Evolutionary conservation across 1,139 yeast genomes (phyloP), one percentile per base, ranked within the genome.

Genomic region (Geotrichum reessii): DNA sequence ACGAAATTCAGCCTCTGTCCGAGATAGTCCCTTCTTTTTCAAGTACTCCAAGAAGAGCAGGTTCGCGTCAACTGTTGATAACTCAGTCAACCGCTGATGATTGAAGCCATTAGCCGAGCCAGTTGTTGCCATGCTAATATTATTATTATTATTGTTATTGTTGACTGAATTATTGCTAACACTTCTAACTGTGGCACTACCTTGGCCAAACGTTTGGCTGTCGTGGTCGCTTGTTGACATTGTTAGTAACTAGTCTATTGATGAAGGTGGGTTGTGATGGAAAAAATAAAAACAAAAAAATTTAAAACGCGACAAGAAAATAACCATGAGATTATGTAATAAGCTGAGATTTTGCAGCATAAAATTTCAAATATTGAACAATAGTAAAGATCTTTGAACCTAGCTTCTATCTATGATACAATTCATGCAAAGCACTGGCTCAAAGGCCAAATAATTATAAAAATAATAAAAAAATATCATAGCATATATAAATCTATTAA

Each of bases 1-100:
- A 63, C 99, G 81, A 61, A 93, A 80, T 86, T 91, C 89, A 3
- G 97, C 91, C 71, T 93, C 99, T 0, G 98, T 92, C 65, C 87
- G 83, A 64, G 89, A 92, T 69, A 90, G 95, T 2, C 99, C 99
- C 71, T 92, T 91, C 69, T 93, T 92, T 71, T 85, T 88, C 64
- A 93, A 80, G 67, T 93, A 93, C 67, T 93, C 99, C 67, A 93
- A 78, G 42, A 93, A 98, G 28, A 53, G 37, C 47, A 47, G 47
- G 27, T 47, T 22, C 25, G 47, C 12, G 19, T 33, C 44, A 3
- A 37, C n/a, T 17, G 44, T 37, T n/a, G 44, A 37, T 37, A 37
- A 37, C n/a, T 37, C 44, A n/a, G 44, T 37, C 9, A 37, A 17
- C 22, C 44, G 44, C 44, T 37, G 44, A 14, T n/a, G 27, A 6